These are phyloP conservation scores for Phialocephala sp. DNA, from an alignment of 2,329 filamentous ascomycete species.

Conservation along the genomic window DNA sequence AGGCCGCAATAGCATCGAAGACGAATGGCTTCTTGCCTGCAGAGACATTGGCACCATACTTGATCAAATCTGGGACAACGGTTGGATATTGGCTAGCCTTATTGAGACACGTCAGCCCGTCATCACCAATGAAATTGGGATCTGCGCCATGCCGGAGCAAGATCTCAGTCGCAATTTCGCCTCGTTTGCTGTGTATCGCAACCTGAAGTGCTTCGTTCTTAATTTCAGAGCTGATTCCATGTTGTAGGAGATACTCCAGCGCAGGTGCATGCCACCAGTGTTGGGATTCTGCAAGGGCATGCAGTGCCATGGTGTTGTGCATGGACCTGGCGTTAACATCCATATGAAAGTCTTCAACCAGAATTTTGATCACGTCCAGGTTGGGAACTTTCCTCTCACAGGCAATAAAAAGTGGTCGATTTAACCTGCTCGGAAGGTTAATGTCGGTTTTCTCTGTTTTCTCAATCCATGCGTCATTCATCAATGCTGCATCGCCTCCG, in stretches of 20 bases:
- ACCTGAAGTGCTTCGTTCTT: conserved; percentile 28
- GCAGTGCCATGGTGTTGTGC: conserved; percentile 21
- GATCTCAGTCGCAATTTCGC: conserved; percentile 13
- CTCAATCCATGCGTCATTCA: conserved; percentile 5
- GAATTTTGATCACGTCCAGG: conserved; percentile 42
- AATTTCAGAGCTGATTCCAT: conserved; percentile 20
- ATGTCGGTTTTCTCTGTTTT: conserved; percentile 8
- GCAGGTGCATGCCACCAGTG: conserved; percentile 27
- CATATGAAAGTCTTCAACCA: conserved; percentile 43
- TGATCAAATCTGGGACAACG: background rate
- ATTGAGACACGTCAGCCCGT: conserved; percentile 5
- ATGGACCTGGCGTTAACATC: conserved; percentile 38
- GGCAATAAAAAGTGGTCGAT: conserved; percentile 37
- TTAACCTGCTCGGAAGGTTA: conserved; percentile 3
- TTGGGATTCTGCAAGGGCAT: conserved; percentile 16
- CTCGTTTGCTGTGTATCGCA: conserved; percentile 11
- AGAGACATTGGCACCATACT: conserved; percentile 9
- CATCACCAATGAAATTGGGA: conserved; percentile 16
- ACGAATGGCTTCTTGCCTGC: conserved; percentile 28
- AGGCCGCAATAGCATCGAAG: conserved; percentile 26
- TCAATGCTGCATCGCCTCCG: background rate
- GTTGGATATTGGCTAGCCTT: conserved; percentile 5
- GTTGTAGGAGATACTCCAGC: conserved; percentile 21
- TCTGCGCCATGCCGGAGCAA: conserved; percentile 28
- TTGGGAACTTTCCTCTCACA: conserved; percentile 42